Evolutionary conservation across 2,329 filamentous ascomycete genomes (phyloP), one percentile per base, ranked within the genome.

Genomic region (Pyricularia sp.): DNA sequence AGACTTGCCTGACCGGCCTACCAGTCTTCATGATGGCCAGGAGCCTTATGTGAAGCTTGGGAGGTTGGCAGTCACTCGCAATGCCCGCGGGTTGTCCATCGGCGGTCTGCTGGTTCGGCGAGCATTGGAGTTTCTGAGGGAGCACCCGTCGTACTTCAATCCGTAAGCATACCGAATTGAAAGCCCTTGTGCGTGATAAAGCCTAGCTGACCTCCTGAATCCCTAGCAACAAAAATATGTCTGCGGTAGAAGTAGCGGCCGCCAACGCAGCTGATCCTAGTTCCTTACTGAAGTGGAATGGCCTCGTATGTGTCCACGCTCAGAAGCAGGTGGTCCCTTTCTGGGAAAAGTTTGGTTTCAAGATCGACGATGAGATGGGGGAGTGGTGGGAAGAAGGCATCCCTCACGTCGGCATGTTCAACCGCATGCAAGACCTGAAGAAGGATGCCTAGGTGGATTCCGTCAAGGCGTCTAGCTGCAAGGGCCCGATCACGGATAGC

Each of bases 1-100:
- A 17, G 25, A 59, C 28, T 33, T 69, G 3, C 23, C 20, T 11
- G 84, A 86, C 75, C 79, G 82, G 3, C 73, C 77, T 64, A 87
- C 84, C 59, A 83, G 79, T 66, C 80, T 83, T 72, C 85, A 87
- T 75, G 84, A 91, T 74, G 86, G 85, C 7, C 75, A 81, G 55
- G 92, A 96, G 74, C 88, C 91, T 0, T 97, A 94, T 77, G 82
- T 97, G 71, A 96, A 94, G 79, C 79, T 97, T 1, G 92, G 92
- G 5, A 86, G 92, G 0, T 82, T 97, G 31, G 91, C 92, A 0
- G 89, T 95, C 0, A 73, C 91, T 17, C 79, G 83, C 10, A 82
- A 86, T 30, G 92, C 88, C 75, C 86, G 93, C 33, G 87, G 89
- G 0, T 83, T 84, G 70, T 86, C 87, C 12, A 81, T 96, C 36